Evolutionary conservation across 768 basidiomycete species (phyloP).

Genomic region (Mycena olivaceomarginata): DNA sequence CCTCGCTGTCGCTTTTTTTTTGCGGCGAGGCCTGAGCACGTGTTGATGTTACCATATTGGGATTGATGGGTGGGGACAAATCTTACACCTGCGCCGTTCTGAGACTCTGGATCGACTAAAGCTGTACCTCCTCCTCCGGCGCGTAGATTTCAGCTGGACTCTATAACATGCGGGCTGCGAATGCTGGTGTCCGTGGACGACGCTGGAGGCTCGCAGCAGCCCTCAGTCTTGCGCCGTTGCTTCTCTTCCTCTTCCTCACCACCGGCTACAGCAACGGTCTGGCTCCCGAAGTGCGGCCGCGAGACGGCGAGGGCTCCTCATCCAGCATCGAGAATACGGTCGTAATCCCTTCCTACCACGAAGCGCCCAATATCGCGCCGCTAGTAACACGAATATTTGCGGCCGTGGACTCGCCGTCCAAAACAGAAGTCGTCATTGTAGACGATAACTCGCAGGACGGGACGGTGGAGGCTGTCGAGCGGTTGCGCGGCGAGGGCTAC

Average conservation of each 20-base stretch:
- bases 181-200: background rate
- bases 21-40: no score
- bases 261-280: background rate
- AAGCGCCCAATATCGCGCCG: slow-evolving; percentile 19
- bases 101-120: background rate
- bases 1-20: no score
- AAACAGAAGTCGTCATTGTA: background rate
- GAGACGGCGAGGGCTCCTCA: background rate
- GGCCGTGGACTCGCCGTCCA: background rate
- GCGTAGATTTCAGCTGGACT: background rate
- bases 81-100: background rate
- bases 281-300: background rate
- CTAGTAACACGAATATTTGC: slow-evolving; percentile 19
- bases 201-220: background rate
- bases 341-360: slow-evolving; percentile 30
- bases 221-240: background rate
- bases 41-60: no score
- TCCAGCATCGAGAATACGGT: slow-evolving; percentile 21
- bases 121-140: background rate
- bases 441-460: background rate
- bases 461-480: background rate
- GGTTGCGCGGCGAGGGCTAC: background rate
- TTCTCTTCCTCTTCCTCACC: background rate
- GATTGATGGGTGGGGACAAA: background rate
- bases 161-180: background rate